Base-by-base conservation (phyloP, 2,329 filamentous ascomycete genomes). In the Talaromyces sp. region DNA sequence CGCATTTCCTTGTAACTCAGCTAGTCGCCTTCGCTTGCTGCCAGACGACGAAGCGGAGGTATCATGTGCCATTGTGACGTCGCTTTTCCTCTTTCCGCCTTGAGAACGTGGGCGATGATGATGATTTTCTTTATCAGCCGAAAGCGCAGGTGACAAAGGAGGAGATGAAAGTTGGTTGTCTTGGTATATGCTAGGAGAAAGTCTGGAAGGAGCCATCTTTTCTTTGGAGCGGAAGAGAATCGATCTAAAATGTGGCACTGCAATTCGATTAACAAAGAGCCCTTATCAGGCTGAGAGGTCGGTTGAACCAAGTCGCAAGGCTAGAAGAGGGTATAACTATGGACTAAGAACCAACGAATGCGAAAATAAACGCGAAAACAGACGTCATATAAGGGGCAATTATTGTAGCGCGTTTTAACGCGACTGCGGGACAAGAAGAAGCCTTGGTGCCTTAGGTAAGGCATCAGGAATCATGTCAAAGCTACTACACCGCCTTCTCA, bases 101-200 rank as follows among this genome's bases (percentile, higher is more conserved):
- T 63, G 61, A 54, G 56, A 60, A n/a, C 62, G 61, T 22, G 64
- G 60, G 19, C 35, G 40, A 41, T 62, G 61, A 41, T 62, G 61
- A 5, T 62, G 65, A 61, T 82, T 81, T 60, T 81, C 80, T 64
- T 81, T 81, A 63, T 81, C 79, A 5, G 80, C 81, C 1, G 69
- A 73, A 36, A 69, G 69, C 5, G 51, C 39, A 5, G 57, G 48
- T 8, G 46, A 28, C n/a, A 43, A 37, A 15, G 54, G 28, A 50
- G 54, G 54, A 2, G 53, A 43, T 56, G 53, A 56, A 35, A 37
- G 25, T 13, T 48, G 45, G 15, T 59, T 45, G 22, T 52, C 36
- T 31, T 33, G 28, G 6, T 50, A 53, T 25, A n/a, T 39, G 48
- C 28, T 53, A 3, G 37, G 43, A 13, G 37, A 33, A 43, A 35